Percentiles rank a stretch among this genome's conserved stretches.
phyloP scores from a whole-genome alignment of 495 filamentous ascomycete genomes.

The Hypomontagnella submonticulosa region DNA sequence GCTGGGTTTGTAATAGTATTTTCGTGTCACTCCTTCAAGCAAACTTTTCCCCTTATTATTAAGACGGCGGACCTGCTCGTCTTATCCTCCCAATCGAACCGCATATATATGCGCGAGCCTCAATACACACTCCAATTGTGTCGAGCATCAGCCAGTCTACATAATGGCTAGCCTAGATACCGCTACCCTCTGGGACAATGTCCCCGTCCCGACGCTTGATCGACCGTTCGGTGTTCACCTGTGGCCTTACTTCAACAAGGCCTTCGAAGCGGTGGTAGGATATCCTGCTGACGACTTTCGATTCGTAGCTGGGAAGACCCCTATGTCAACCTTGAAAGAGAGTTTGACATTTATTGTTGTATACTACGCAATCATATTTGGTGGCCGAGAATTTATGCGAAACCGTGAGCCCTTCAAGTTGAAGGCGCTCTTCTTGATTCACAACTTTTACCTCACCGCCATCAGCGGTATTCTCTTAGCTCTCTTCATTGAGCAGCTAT shows the following conservation, averaged over 20 bases:
- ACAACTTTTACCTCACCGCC: slow-evolving; percentile 82
- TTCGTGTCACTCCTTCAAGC: slow-evolving; percentile 50
- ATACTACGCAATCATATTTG: slow-evolving; percentile 82
- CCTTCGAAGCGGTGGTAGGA: slow-evolving; percentile 77
- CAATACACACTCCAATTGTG: slow-evolving; percentile 15
- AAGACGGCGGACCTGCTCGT: slow-evolving; percentile 13
- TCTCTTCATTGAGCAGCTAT: slow-evolving; percentile 78
- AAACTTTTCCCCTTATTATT: slow-evolving; percentile 23
- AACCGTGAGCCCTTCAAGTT: slow-evolving; percentile 74
- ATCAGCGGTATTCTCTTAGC: slow-evolving; percentile 74
- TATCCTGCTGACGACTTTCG: slow-evolving; percentile 76
- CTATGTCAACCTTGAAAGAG: slow-evolving; percentile 76
- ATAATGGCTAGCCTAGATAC: slow-evolving; percentile 56
- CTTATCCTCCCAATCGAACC: slow-evolving; percentile 14
- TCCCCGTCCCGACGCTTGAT: slow-evolving; percentile 84
- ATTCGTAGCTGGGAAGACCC: slow-evolving; percentile 73
- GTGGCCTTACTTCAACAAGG: slow-evolving; percentile 94
- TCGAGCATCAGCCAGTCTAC: slow-evolving; percentile 13
- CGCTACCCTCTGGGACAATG: slow-evolving; percentile 69
- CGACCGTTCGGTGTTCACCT: slow-evolving; percentile 90
- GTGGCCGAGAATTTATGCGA: slow-evolving; percentile 78
- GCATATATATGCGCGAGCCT: slow-evolving; percentile 32
- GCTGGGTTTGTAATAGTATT: slow-evolving; percentile 23
- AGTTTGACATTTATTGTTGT: slow-evolving; percentile 70
- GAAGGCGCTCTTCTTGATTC: slow-evolving; percentile 75